Conservation (phyloP, 352 stramenopile species). For the Pythium chondricola region DNA sequence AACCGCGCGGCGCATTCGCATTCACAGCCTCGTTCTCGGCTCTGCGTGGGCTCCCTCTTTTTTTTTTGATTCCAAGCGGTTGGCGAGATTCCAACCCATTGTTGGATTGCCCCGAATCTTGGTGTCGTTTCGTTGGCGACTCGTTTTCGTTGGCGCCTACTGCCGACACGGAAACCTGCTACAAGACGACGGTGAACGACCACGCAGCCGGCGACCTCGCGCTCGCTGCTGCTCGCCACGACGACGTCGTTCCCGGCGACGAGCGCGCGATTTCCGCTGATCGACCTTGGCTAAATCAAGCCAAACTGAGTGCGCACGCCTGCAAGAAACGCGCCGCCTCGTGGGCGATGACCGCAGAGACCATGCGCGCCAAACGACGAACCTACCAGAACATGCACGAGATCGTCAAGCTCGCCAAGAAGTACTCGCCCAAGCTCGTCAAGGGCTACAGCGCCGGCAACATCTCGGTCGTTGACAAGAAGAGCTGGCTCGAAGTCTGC, state of each 20-base stretch:
- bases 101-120: too few relatives aligned
- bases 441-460: conserved; percentile 86
- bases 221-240: conserved; percentile 1
- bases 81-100: too few relatives aligned
- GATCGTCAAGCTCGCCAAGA: conserved; percentile 85
- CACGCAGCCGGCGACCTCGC: too few relatives aligned
- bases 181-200: too few relatives aligned
- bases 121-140: conserved; percentile 12
- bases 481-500: conserved; percentile 87
- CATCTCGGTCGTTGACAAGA: conserved; percentile 89
- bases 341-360: conserved; percentile 57
- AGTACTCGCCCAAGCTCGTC: conserved; percentile 84
- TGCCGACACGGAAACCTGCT: too few relatives aligned
- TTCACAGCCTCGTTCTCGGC: neutral
- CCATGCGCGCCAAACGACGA: conserved; percentile 71
- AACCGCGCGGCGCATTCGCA: neutral
- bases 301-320: conserved; percentile 11
- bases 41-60: too few relatives aligned
- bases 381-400: conserved; percentile 87
- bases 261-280: neutral
- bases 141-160: neutral
- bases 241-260: neutral
- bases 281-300: too few relatives aligned
- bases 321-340: conserved; percentile 20
- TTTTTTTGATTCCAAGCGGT: too few relatives aligned